Evolutionary conservation across 1,284 basidiomycete species (phyloP).

Genomic region (Pterulicium gracile): DNA sequence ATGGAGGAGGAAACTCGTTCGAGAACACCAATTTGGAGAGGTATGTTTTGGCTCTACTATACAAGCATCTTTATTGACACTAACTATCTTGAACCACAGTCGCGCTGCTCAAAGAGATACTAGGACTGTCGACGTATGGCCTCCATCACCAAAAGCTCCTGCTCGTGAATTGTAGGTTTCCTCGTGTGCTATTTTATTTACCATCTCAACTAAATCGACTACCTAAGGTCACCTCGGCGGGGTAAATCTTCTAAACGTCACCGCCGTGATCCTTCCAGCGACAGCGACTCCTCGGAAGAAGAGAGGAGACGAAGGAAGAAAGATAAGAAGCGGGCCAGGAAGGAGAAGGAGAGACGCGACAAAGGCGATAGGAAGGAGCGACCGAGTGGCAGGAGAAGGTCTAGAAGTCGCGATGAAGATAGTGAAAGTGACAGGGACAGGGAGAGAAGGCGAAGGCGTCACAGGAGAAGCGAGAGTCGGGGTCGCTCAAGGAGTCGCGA

Average conservation of each 20-base stretch:
- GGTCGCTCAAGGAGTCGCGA: constrained; percentile 15
- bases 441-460: constrained; percentile 20
- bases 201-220: constrained; percentile 2
- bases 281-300: constrained; percentile 53
- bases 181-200: constrained; percentile 2
- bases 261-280: constrained; percentile 36
- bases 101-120: constrained; percentile 66
- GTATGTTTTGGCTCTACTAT: not conserved
- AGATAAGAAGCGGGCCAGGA: constrained; percentile 45
- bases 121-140: constrained; percentile 69
- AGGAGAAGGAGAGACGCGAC: constrained; percentile 31
- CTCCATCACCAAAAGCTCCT: constrained; percentile 68
- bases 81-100: constrained; percentile 26
- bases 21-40: constrained; percentile 28
- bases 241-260: constrained; percentile 47
- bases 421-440: constrained; percentile 27
- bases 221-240: constrained; percentile 39
- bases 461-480: constrained; percentile 16
- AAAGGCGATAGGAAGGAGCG: constrained; percentile 26
- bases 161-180: constrained; percentile 43
- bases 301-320: constrained; percentile 46
- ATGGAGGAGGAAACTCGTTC: constrained; percentile 17
- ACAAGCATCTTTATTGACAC: not conserved
- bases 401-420: constrained; percentile 30
- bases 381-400: constrained; percentile 23